phyloP scores from a whole-genome alignment of 2,329 filamentous ascomycete genomes.

The Pseudohalonectria lignicola region DNA sequence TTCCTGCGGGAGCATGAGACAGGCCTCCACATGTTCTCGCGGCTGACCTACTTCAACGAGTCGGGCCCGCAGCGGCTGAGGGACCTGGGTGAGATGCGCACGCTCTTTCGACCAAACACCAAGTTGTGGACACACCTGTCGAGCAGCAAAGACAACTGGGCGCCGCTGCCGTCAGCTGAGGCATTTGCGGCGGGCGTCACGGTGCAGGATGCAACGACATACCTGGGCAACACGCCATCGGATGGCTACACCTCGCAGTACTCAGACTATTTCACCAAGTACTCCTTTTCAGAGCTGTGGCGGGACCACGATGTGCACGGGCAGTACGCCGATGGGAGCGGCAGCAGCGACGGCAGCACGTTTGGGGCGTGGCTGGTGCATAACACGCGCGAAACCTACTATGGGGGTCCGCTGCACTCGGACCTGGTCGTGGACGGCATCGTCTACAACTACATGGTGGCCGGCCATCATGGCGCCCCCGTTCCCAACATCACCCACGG shows the following conservation, averaged over 20 bases:
- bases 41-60: constrained; percentile 50
- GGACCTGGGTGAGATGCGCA: constrained; percentile 49
- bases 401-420: constrained; percentile 49
- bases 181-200: constrained; percentile 28
- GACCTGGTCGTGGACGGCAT: constrained; percentile 54
- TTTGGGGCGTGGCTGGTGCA: constrained; percentile 54
- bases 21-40: constrained; percentile 49
- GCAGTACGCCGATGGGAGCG: constrained; percentile 25
- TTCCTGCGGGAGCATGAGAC: constrained; percentile 50
- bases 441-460: constrained; percentile 52
- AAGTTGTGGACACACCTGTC: constrained; percentile 50
- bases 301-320: constrained; percentile 46
- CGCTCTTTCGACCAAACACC: constrained; percentile 48
- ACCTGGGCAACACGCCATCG: constrained; percentile 39
- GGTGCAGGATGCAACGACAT: constrained; percentile 56
- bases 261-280: constrained; percentile 55
- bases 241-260: constrained; percentile 44
- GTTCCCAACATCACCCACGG: constrained; percentile 51
- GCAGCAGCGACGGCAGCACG: constrained; percentile 34
- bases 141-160: constrained; percentile 42
- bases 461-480: constrained; percentile 51
- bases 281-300: too few species aligned
- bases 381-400: constrained; percentile 54
- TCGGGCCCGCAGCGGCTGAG: constrained; percentile 41
- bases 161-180: constrained; percentile 36